phyloP scores from a whole-genome alignment of 2,329 filamentous ascomycete species.

The Aspergillus nomiae region DNA sequence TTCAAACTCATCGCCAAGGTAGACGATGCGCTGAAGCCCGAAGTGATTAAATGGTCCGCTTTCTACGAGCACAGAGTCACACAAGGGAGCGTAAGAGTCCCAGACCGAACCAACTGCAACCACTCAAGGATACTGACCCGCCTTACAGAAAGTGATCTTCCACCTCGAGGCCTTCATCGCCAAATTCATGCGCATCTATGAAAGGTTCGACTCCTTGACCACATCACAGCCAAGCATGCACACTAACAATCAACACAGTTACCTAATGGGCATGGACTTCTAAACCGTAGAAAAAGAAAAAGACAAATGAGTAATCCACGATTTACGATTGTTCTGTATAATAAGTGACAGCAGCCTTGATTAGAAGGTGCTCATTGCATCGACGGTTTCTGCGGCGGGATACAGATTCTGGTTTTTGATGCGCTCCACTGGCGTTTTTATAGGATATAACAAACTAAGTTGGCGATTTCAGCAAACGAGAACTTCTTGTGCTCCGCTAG shows the following conservation, averaged over 20 bases:
- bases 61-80: slow-evolving; percentile 97
- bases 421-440: background rate
- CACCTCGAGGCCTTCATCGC: slow-evolving; percentile 97
- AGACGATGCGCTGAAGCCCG: slow-evolving; percentile 85
- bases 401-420: background rate
- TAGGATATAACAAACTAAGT: background rate
- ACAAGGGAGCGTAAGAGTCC: slow-evolving; percentile 64
- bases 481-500: background rate
- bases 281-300: slow-evolving; percentile 26
- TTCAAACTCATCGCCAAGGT: slow-evolving; percentile 88
- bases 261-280: slow-evolving; percentile 76
- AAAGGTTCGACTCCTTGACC: slow-evolving; percentile 66
- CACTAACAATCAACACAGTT: slow-evolving; percentile 47
- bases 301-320: slow-evolving; percentile 19
- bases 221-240: slow-evolving; percentile 1
- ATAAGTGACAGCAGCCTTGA: slow-evolving; percentile 14
- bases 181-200: slow-evolving; percentile 95
- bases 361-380: slow-evolving; percentile 1
- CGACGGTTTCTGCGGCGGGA: background rate
- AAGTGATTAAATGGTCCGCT: slow-evolving; percentile 92
- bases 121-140: slow-evolving; percentile 3
- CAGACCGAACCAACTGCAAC: background rate
- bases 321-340: slow-evolving; percentile 33
- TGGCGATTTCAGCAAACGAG: background rate
- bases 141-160: slow-evolving; percentile 80